Evolutionary conservation across 805 yeast genomes (phyloP), one percentile per base, ranked within the genome.

Genomic region (Metschnikowia kofuensis): DNA sequence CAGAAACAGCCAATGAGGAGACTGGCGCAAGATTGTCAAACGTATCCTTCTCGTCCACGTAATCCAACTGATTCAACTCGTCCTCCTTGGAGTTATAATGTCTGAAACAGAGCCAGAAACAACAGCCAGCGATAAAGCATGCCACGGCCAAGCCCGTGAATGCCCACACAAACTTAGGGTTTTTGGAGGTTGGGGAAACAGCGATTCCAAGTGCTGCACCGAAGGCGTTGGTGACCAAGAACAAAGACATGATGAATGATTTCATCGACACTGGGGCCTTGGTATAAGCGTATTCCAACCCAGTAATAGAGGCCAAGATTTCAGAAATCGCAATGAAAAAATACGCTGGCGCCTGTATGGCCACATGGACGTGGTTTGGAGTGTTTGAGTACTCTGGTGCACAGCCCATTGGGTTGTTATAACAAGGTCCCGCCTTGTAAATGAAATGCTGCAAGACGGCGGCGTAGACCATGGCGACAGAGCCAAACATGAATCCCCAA

Each of bases 281-380:
- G 29, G 90, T 82, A 70, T 85, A 87, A 14, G 95, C 95, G 62
- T 85, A 86, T 70, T 87, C 94, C 57, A 85, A 78, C 58, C 92
- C 94, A 16, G 94, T 86, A 58, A 86, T 80, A 44, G 87, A 84
- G 32, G 91, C 90, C 57, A 87, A 78, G 56, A 87, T 86, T 67
- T 87, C 95, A n/a, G 90, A 80, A 46, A 85, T 63, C 9, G 87
- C 92, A 66, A 85, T 82, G 53, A 87, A 69, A 38, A 85, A 76
- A 67, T 87, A 87, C 5, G 89, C 85, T n/a, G 85, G 85, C 14
- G 72, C 72, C 69, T 86, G 91, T 51, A 82, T 72, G 55, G 87
- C 88, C 55, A 87, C 82, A 63, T 84, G 85, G 42, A 85, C 72
- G 45, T 74, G 65, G 61, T 80, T 79, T 38, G 84, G 84, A 35